Conservation (phyloP, 495 filamentous ascomycete species). For the Podospora australis region DNA sequence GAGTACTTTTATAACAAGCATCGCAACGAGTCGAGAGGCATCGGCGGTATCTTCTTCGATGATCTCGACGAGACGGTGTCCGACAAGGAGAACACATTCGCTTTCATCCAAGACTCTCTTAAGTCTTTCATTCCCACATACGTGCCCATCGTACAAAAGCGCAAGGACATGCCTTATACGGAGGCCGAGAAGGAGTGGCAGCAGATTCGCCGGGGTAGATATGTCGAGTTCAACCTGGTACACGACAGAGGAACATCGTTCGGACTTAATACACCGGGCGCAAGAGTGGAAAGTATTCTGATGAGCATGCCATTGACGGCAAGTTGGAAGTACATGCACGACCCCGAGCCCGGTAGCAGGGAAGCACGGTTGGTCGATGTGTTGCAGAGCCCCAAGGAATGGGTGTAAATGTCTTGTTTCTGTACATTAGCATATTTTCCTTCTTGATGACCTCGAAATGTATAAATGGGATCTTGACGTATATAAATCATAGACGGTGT, state of each 20-base stretch:
- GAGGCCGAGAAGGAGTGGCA: slow-evolving; percentile 90
- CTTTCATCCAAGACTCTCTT: slow-evolving; percentile 81
- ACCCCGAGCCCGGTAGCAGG: slow-evolving; percentile 63
- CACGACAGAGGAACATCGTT: slow-evolving; percentile 96
- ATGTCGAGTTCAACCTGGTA: slow-evolving; percentile 98
- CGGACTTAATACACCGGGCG: slow-evolving; percentile 85
- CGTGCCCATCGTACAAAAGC: slow-evolving; percentile 73
- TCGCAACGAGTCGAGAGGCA: slow-evolving; percentile 77
- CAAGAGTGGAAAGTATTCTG: slow-evolving; percentile 89
- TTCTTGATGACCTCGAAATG: too few relatives aligned
- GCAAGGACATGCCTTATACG: slow-evolving; percentile 88
- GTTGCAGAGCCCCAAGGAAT: slow-evolving; percentile 78
- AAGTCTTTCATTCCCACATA: slow-evolving; percentile 88
- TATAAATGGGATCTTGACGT: too few relatives aligned
- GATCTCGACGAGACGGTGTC: slow-evolving; percentile 77
- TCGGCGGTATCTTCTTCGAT: slow-evolving; percentile 98
- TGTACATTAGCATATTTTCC: slow-evolving; percentile 12
- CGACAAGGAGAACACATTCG: slow-evolving; percentile 84
- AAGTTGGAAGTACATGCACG: slow-evolving; percentile 93
- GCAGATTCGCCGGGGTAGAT: slow-evolving; percentile 83
- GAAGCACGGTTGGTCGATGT: slow-evolving; percentile 76
- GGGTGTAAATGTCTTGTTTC: slow-evolving; percentile 55
- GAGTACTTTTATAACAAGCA: slow-evolving; percentile 94
- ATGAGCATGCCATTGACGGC: slow-evolving; percentile 96
- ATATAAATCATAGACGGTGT: too few relatives aligned